A percentile compares a stretch with the other conserved stretches of the same genome.
Evolutionary conservation across 108 stramenopile species (phyloP).

Genomic region (Heterococcus sp.): DNA sequence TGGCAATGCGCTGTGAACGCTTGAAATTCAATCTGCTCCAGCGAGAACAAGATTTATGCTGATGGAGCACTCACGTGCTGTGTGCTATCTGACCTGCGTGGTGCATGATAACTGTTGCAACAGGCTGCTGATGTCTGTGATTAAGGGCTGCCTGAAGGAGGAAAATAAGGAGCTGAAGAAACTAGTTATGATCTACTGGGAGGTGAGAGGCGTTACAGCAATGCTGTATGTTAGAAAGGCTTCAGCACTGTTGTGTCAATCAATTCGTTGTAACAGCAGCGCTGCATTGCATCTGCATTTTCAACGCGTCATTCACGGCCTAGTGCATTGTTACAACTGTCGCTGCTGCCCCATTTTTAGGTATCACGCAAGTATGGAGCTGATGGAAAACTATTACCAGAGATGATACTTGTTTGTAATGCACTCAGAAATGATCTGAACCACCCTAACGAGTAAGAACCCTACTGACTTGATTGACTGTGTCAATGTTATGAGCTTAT

Average conservation of each 20-base stretch:
- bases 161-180: conserved; percentile 98
- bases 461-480: too few relatives aligned
- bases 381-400: conserved; percentile 81
- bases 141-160: conserved; percentile 92
- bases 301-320: neutral
- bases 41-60: too few relatives aligned
- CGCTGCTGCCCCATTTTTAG: neutral
- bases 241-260: neutral
- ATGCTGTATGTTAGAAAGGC: neutral
- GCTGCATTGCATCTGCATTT: neutral
- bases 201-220: conserved; percentile 57
- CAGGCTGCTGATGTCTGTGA: conserved; percentile 89
- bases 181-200: conserved; percentile 98
- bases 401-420: conserved; percentile 98
- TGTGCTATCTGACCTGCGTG: too few relatives aligned
- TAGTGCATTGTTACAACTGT: neutral
- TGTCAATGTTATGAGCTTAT: too few relatives aligned
- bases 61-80: too few relatives aligned
- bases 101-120: too few relatives aligned
- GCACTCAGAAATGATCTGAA: conserved; percentile 96
- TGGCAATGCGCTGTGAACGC: too few relatives aligned
- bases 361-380: conserved; percentile 4
- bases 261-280: neutral
- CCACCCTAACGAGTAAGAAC: conserved; percentile 84
- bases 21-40: too few relatives aligned